Evolutionary conservation across 352 stramenopile genomes (phyloP).

Genomic region (Globisporangium ultimum): DNA sequence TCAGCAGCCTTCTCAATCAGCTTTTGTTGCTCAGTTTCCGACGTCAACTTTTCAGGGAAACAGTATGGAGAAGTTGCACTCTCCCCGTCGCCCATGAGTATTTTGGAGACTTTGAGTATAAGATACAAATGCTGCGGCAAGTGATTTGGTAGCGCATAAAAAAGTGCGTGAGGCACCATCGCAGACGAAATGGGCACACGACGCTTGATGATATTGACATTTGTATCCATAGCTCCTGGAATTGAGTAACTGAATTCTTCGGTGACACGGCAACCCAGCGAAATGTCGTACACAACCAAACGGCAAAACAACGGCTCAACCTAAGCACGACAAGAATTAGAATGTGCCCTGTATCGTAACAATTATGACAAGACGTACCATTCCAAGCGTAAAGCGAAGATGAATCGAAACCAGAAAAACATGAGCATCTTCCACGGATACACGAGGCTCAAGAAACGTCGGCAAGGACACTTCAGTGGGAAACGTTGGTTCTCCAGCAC

Average conservation of each 20-base stretch:
- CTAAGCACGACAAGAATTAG: slow-evolving; percentile 14
- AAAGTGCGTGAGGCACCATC: slow-evolving; percentile 25
- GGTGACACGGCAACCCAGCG: slow-evolving; percentile 41
- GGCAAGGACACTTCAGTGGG: slow-evolving; percentile 33
- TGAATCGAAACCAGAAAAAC: slow-evolving; percentile 38
- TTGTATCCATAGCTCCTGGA: slow-evolving; percentile 15
- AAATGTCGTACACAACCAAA: slow-evolving; percentile 61
- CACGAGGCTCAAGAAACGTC: slow-evolving; percentile 35
- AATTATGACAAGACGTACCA: slow-evolving; percentile 21
- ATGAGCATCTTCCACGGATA: slow-evolving; percentile 48
- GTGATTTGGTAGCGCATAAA: slow-evolving; percentile 58
- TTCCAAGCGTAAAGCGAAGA: slow-evolving; percentile 50
- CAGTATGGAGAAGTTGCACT: slow-evolving; percentile 54
- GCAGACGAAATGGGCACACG: not conserved
- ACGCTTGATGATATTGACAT: slow-evolving; percentile 4
- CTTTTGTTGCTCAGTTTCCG: slow-evolving; percentile 48
- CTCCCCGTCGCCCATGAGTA: slow-evolving; percentile 52
- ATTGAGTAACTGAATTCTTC: slow-evolving; percentile 70
- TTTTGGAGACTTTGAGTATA: slow-evolving; percentile 68
- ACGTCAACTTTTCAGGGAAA: slow-evolving; percentile 49
- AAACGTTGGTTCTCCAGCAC: slow-evolving; percentile 38
- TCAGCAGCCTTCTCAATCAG: slow-evolving; percentile 50
- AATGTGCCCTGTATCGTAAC: too few species aligned
- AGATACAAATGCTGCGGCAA: slow-evolving; percentile 47
- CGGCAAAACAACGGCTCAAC: slow-evolving; percentile 61